Conservation (phyloP, 768 basidiomycete species). For the Leucocoprinus leucothites region DNA sequence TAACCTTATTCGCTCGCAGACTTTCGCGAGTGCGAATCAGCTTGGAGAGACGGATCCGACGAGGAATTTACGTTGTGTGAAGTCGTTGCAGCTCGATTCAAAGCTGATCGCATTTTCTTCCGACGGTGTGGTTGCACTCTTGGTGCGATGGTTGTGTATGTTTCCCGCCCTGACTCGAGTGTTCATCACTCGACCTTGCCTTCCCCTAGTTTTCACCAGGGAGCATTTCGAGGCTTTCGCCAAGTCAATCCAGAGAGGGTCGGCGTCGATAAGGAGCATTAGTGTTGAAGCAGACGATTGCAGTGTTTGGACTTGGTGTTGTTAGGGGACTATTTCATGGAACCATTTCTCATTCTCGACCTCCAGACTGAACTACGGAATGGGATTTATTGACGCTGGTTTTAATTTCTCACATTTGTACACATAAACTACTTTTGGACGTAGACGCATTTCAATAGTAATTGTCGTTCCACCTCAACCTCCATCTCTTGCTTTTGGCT, state of each 20-base stretch:
- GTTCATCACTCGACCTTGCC: slow-evolving; percentile 10
- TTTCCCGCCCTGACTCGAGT: slow-evolving; percentile 7
- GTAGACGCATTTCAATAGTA: too few species aligned
- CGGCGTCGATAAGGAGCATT: neutral
- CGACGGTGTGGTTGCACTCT: neutral
- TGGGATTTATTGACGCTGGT: too few species aligned
- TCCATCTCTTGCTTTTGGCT: too few species aligned
- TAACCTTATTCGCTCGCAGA: neutral
- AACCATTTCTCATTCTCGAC: too few species aligned
- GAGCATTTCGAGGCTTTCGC: slow-evolving; percentile 8
- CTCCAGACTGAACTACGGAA: too few species aligned
- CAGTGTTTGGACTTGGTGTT: slow-evolving; percentile 8
- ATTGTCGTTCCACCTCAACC: too few species aligned
- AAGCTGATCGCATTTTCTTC: slow-evolving; percentile 3
- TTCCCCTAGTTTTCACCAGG: slow-evolving; percentile 1
- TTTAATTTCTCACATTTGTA: too few species aligned
- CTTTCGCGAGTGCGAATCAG: neutral
- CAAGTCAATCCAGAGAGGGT: neutral
- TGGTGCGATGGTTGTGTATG: slow-evolving; percentile 11
- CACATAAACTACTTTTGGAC: too few species aligned
- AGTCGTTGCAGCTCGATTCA: slow-evolving; percentile 5
- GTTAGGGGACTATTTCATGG: neutral
- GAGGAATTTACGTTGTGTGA: neutral
- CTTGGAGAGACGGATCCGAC: slow-evolving; percentile 1
- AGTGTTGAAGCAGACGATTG: slow-evolving; percentile 7